Evolutionary conservation across 2,329 filamentous ascomycete species (phyloP), one percentile per base, ranked within the genome.

Genomic region (Scytalidium sp.): DNA sequence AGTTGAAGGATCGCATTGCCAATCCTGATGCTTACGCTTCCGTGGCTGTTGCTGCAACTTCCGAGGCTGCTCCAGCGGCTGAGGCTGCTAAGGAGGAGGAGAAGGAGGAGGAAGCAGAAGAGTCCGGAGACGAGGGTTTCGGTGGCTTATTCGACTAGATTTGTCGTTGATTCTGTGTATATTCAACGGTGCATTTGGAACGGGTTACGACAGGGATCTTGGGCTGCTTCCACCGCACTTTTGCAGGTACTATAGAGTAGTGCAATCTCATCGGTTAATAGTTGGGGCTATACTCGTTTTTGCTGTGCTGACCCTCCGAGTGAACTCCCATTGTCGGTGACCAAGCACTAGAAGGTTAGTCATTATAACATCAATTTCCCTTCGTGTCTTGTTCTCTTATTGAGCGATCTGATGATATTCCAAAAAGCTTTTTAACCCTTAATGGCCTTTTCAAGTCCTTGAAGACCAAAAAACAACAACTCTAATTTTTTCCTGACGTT

Each of bases 1-100:
- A 96, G 78, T 88, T 99, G 79, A 99, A 99, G 88, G 94, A 99
- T 80, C 91, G 94, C 73, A 97, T 99, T 68, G 90, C 90, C 78
- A 97, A 99, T 85, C 95, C 95, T 64, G 94, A 99, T 49, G 90
- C 90, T 49, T 99, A 97, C 74, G 94, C 93, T 59, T 72, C 90
- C 44, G 79, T 92, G 60, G 90, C 87, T 60, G 83, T 71, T 58
- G 87, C 85, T 50, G 78, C 77, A 52, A 76, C 82, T 50, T 74
- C 75, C 47, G 69, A 74, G 43, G 71, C 73, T 53, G 75, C 73
- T 56, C 73, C 71, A 49, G 78, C 75, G 56, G 76, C 72, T 48
- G 75, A 72, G 45, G 75, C 73, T 47, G 71, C 74, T 47, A 75
- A 78, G 56, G 76, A 80, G 63, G 78, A 83, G 67, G 76, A 84